Base-by-base conservation (phyloP, 2,329 filamentous ascomycete genomes). In the Colletotrichum tamarilloi region DNA sequence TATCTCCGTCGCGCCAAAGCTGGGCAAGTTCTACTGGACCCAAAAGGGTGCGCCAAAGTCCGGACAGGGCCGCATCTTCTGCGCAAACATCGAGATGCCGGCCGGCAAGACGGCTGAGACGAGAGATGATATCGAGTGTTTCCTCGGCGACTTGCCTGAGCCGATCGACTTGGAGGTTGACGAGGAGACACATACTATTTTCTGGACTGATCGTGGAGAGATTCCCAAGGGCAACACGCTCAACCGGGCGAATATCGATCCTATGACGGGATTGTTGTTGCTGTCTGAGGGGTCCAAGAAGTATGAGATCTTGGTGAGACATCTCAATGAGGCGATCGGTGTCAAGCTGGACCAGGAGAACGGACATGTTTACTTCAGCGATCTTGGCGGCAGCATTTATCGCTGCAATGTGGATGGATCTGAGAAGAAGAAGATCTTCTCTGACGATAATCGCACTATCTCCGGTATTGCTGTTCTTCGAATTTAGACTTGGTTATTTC, bases 151-250 rank as follows among this genome's bases (percentile, higher is more conserved):
- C 1, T 79, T 91, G 9, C 88, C 89, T 0, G 89, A 91, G 77
- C 87, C 88, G 0, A 88, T 92, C 71, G 89, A 92, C 75, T 79
- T 92, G 0, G 88, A 90, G 38, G 76, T 91, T 1, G 88, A 91
- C 19, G 82, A 84, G 14, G 79, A 82, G 0, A 77, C 78, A 3
- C 77, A 83, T 32, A 81, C 78, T 1, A 80, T 92, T 30, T 92
- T 89, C 78, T 92, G 90, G 90, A 91, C 90, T 0, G 90, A 92
- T 75, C 82, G 90, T 0, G 90, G 90, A 4, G 90, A 92, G 74
- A 78, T 87, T 1, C 89, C 89, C 0, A 77, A 79, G 9, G 90
- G 90, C 0, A 90, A 89, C 76, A 85, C 85, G 12, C 74, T 92
- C 70, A 89, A 90, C 76, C 78, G 82, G 6, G 80, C 74, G 4